These are phyloP conservation scores for Auriculariales sp. DNA, from an alignment of 768 basidiomycete genomes.

Conservation along the genomic window DNA sequence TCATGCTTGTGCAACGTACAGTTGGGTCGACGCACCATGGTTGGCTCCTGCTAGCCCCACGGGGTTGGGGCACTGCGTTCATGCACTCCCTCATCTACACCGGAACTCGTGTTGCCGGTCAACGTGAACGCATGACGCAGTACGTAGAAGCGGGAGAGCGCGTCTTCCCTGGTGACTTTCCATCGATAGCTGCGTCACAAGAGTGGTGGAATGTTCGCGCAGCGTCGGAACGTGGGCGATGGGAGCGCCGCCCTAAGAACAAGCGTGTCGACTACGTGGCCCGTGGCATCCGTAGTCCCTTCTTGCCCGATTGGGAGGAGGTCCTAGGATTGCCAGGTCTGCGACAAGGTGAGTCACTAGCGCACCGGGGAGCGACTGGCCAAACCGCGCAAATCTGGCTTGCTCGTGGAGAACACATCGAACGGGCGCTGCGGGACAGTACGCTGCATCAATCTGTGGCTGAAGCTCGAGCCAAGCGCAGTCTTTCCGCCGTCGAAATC, in stretches of 20 bases:
- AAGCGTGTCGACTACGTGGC: conserved; percentile 65
- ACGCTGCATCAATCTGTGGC: conserved; percentile 42
- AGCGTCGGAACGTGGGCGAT: conserved; percentile 38
- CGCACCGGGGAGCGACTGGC: conserved; percentile 12
- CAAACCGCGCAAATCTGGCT: conserved; percentile 34
- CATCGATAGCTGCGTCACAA: conserved; percentile 39
- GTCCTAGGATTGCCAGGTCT: conserved; percentile 38
- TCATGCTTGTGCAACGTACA: conserved; percentile 72
- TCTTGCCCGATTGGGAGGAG: conserved; percentile 59
- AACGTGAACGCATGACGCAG: conserved; percentile 70
- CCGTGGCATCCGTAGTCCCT: conserved; percentile 54
- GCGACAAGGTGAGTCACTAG: conserved; percentile 5
- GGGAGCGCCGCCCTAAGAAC: conserved; percentile 76
- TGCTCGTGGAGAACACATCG: conserved; percentile 40
- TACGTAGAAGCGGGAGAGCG: conserved; percentile 63
- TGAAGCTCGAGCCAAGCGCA: conserved; percentile 40
- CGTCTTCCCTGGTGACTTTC: conserved; percentile 76
- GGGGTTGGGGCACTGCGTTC: conserved; percentile 87
- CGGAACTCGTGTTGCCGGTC: conserved; percentile 72
- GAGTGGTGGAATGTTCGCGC: conserved; percentile 33
- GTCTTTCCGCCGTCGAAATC: conserved; percentile 24
- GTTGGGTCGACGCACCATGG: conserved; percentile 57
- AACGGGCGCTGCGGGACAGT: conserved; percentile 27
- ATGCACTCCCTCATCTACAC: conserved; percentile 70
- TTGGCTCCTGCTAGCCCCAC: conserved; percentile 76